Evolutionary conservation across 495 filamentous ascomycete genomes (phyloP).

Genomic region (Trichocladium antarcticum): DNA sequence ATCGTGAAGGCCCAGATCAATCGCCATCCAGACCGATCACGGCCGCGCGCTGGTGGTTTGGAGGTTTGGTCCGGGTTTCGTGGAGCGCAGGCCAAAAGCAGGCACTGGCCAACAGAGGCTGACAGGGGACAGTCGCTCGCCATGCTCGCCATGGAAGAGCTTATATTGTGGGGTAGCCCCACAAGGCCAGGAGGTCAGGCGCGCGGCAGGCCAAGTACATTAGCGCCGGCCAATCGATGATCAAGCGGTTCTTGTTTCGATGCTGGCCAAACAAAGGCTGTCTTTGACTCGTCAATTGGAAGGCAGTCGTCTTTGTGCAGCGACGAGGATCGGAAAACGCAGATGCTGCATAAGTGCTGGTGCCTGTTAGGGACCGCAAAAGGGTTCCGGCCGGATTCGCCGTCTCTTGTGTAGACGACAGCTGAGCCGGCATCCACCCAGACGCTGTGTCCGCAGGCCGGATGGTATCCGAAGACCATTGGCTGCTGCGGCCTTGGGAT

Average conservation of each 20-base stretch:
- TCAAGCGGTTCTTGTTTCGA: slow-evolving; percentile 16
- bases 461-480: neutral
- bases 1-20: too few species aligned
- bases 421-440: neutral
- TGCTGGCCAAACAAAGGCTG: slow-evolving; percentile 10
- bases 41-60: neutral
- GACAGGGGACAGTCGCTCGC: slow-evolving; percentile 6
- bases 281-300: slow-evolving; percentile 2
- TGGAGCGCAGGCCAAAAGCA: slow-evolving; percentile 8
- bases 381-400: too few species aligned
- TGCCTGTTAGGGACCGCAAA: too few species aligned
- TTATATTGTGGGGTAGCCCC: slow-evolving; percentile 9
- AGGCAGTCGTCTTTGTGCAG: neutral
- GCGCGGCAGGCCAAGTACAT: slow-evolving; percentile 23
- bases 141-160: slow-evolving; percentile 12
- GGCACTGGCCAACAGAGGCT: slow-evolving; percentile 6
- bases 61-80: slow-evolving; percentile 6
- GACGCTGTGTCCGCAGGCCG: neutral
- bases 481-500: neutral
- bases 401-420: neutral
- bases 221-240: slow-evolving; percentile 9
- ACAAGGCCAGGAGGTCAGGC: slow-evolving; percentile 9
- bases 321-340: neutral
- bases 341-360: too few species aligned
- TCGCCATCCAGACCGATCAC: neutral